These are phyloP conservation scores for Penicillium brasilianum DNA, from an alignment of 2,329 filamentous ascomycete genomes.

Conservation along the genomic window DNA sequence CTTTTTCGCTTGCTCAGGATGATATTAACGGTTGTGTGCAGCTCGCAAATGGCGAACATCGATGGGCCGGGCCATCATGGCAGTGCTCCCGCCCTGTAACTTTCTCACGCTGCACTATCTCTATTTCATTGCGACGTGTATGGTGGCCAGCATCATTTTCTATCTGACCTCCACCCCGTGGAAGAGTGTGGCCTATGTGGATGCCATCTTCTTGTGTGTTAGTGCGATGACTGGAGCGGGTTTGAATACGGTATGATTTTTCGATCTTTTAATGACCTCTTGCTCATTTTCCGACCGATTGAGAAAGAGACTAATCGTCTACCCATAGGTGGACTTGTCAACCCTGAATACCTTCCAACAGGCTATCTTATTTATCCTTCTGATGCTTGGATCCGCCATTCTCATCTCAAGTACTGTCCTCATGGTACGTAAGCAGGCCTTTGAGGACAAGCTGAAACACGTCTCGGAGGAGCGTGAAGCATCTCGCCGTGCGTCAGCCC, in stretches of 20 bases:
- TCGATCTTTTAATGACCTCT: no score
- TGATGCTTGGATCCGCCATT: constrained; percentile 70
- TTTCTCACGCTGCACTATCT: constrained; percentile 70
- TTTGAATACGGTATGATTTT: constrained; percentile 61
- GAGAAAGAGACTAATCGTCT: not conserved
- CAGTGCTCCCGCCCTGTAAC: constrained; percentile 53
- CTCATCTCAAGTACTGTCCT: constrained; percentile 70
- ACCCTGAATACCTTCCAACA: constrained; percentile 72
- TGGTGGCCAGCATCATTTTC: constrained; percentile 65
- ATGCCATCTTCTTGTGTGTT: constrained; percentile 69
- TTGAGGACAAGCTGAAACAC: constrained; percentile 64
- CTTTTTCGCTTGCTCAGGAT: not conserved
- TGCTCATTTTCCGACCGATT: no score
- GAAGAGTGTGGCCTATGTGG: constrained; percentile 62
- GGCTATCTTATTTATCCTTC: constrained; percentile 66
- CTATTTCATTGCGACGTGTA: constrained; percentile 65
- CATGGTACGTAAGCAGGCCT: constrained; percentile 63
- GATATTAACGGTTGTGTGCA: constrained; percentile 10
- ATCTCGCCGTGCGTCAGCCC: constrained; percentile 16
- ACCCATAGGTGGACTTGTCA: constrained; percentile 54
- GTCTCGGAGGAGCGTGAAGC: constrained; percentile 50
- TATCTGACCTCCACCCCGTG: constrained; percentile 59
- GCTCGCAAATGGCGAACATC: constrained; percentile 28
- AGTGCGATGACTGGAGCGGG: constrained; percentile 72
- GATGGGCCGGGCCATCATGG: constrained; percentile 31